Evolutionary conservation across 306 rosid genomes (phyloP).

Genomic region (Dicorynia guianensis): DNA sequence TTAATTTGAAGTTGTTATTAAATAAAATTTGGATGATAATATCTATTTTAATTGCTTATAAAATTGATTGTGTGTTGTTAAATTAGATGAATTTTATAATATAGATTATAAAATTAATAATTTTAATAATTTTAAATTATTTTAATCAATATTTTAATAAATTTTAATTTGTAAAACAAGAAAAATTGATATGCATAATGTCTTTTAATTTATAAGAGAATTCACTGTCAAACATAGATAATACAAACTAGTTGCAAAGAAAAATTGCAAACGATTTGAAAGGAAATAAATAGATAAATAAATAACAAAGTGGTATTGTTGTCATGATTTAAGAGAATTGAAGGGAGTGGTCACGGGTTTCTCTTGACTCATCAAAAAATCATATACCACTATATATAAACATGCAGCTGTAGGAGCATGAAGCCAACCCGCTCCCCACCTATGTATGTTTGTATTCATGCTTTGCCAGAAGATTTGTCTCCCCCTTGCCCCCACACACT

Average conservation of each 20-base stretch:
- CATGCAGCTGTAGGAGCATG: background rate
- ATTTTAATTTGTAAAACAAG: too few species aligned
- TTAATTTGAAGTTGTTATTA: background rate
- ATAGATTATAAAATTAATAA: too few species aligned
- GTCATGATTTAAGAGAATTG: slow-evolving; percentile 43
- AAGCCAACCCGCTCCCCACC: slow-evolving; percentile 16
- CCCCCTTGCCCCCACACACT: slow-evolving; percentile 26
- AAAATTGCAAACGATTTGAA: slow-evolving; percentile 16
- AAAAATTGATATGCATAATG: background rate
- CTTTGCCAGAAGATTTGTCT: slow-evolving; percentile 33
- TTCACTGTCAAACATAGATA: background rate
- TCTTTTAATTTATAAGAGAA: background rate
- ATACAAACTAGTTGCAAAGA: background rate
- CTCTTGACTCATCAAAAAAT: slow-evolving; percentile 54
- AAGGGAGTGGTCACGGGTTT: slow-evolving; percentile 67
- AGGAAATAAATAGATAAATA: slow-evolving; percentile 8
- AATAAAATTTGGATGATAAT: too few species aligned
- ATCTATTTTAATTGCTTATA: too few species aligned
- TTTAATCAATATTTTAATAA: too few species aligned
- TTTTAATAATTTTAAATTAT: too few species aligned
- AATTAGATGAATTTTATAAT: too few species aligned
- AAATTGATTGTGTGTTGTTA: too few species aligned
- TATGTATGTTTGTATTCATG: background rate
- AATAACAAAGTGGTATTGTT: slow-evolving; percentile 18
- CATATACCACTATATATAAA: background rate